Base-by-base conservation (phyloP, 371 early-diverging fungal species). In the Lichtheimia ornata region DNA sequence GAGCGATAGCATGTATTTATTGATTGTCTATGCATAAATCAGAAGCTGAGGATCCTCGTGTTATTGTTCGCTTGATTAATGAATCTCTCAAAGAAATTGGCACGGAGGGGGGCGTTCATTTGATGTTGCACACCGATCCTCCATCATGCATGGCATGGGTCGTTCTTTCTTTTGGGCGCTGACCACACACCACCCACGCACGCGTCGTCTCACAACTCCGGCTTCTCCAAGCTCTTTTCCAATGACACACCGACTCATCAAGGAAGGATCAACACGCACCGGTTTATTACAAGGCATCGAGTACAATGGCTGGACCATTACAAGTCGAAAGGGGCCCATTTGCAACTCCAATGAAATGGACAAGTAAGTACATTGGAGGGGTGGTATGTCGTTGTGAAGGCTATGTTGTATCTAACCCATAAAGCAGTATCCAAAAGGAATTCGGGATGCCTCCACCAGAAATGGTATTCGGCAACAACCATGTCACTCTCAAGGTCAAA, bases 391-490 rank as follows among this genome's bases (percentile, higher is more conserved):
- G 3, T 17, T 12, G 3, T 11, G 9, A 6, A 35, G 11, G 9
- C 35, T 35, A 5, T 35, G 9, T 9, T 11, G 0, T 41, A 15
- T 22, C 22, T 6, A 28, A 12, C 56, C 40, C 24, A 4, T 14
- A 45, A 2, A 7, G 56, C 42, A 88, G 88, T 43, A 71, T 83
- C 13, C 77, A 83, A 56, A 81, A 84, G 55, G 82, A 80, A 12
- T 71, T 92, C 52, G 86, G 85, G 1, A 82, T 94, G 56, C 91
- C 91, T 30, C 81, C 90, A 17, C 96, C 97, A n/a, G 95, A 95
- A 73, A 95, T 95, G 97, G 89, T 93, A 41, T 97, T 97, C 86
- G 95, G 95, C 42, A 87, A 88, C 72, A 95, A 92, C 74, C 72
- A 73, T 58, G 76, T 93, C 20, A 69, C 68, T 4, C 56, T 88